Percentiles rank a stretch among this genome's conserved stretches.
These are phyloP conservation scores for Extremus antarcticus DNA, from an alignment of 495 filamentous ascomycete species.

Conservation along the genomic window DNA sequence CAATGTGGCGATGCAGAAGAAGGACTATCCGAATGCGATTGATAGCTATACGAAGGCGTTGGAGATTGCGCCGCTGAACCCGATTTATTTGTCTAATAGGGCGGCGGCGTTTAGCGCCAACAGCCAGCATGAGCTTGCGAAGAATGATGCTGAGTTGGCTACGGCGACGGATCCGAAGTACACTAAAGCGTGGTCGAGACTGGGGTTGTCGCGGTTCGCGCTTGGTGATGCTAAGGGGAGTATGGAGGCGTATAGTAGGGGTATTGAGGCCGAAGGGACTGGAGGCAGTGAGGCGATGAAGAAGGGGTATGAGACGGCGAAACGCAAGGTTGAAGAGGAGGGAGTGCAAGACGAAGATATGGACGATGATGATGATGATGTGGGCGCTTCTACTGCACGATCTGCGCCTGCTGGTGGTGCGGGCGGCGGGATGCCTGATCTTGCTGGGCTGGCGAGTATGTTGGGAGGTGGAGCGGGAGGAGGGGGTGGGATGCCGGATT, in stretches of 20 bases:
- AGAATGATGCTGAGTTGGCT: slow-evolving; percentile 77
- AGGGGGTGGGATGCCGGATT: slow-evolving; percentile 77
- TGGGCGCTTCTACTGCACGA: slow-evolving; percentile 35
- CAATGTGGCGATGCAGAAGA: slow-evolving; percentile 85
- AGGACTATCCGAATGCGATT: slow-evolving; percentile 75
- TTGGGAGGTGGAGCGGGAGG: slow-evolving; percentile 49
- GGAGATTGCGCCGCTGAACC: slow-evolving; percentile 67
- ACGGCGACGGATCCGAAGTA: slow-evolving; percentile 78
- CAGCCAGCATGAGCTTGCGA: slow-evolving; percentile 69
- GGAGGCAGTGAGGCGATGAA: slow-evolving; percentile 87
- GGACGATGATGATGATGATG: slow-evolving; percentile 41
- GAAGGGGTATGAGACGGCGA: slow-evolving; percentile 86
- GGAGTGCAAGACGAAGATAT: slow-evolving; percentile 36
- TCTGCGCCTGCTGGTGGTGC: slow-evolving; percentile 37
- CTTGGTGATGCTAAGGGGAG: slow-evolving; percentile 78
- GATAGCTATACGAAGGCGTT: slow-evolving; percentile 78
- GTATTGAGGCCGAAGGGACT: slow-evolving; percentile 87
- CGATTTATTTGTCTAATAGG: slow-evolving; percentile 95
- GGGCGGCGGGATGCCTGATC: slow-evolving; percentile 69
- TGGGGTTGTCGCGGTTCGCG: slow-evolving; percentile 82
- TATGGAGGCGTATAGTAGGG: slow-evolving; percentile 89
- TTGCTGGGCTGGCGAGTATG: slow-evolving; percentile 61
- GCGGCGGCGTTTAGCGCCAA: slow-evolving; percentile 80
- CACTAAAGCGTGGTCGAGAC: slow-evolving; percentile 88
- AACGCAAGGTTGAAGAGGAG: slow-evolving; percentile 66